Percentiles rank a stretch among this genome's conserved stretches.
Conservation (phyloP, 768 basidiomycete species). For the Pleurotus platypus region DNA sequence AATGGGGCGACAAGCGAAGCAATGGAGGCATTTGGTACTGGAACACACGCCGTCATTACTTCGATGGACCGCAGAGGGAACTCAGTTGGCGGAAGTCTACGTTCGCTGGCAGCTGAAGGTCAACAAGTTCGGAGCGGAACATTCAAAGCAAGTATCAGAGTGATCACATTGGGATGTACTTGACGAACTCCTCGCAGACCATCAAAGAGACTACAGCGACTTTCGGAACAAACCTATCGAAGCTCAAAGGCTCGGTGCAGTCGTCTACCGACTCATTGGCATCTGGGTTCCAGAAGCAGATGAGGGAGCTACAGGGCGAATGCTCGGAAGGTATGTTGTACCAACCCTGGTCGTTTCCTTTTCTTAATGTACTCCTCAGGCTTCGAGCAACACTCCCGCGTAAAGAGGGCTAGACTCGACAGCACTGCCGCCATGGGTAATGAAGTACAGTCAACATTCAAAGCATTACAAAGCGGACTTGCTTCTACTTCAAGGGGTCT, state of each 20-base stretch:
- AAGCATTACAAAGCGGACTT: slow-evolving; percentile 45
- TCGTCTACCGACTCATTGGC: slow-evolving; percentile 49
- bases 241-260: slow-evolving; percentile 40
- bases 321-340: slow-evolving; percentile 39
- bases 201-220: slow-evolving; percentile 33
- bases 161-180: neutral
- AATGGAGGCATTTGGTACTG: slow-evolving; percentile 37
- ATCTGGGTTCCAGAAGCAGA: slow-evolving; percentile 45
- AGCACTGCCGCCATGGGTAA: slow-evolving; percentile 45
- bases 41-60: slow-evolving; percentile 46
- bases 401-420: slow-evolving; percentile 69
- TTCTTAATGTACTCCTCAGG: slow-evolving; percentile 30
- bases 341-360: neutral
- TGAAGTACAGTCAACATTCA: slow-evolving; percentile 50
- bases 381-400: slow-evolving; percentile 55
- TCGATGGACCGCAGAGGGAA: slow-evolving; percentile 36
- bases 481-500: slow-evolving; percentile 46
- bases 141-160: slow-evolving; percentile 45
- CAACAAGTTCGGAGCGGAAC: slow-evolving; percentile 56
- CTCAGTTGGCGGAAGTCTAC: slow-evolving; percentile 35
- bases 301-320: slow-evolving; percentile 38
- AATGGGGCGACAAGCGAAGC: slow-evolving; percentile 55
- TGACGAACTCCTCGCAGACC: slow-evolving; percentile 29
- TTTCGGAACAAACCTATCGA: slow-evolving; percentile 37
- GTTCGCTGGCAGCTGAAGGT: slow-evolving; percentile 44